phyloP scores from a whole-genome alignment of 2,329 filamentous ascomycete species.

The Pseudocercospora pini-densiflorae region DNA sequence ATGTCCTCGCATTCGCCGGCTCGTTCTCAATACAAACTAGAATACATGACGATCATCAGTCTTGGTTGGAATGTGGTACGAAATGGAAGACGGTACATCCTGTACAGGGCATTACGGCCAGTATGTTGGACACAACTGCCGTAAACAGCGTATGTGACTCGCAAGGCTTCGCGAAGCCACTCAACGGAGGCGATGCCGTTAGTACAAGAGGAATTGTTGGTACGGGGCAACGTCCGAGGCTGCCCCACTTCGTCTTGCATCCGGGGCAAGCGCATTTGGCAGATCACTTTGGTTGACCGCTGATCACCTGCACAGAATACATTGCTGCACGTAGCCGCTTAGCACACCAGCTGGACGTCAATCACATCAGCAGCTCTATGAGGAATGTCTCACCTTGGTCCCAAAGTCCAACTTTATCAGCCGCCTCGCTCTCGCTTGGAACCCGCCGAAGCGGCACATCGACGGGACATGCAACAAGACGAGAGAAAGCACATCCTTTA shows the following conservation, averaged over 20 bases:
- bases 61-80: neutral
- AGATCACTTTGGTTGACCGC: constrained; percentile 5
- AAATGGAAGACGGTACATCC: neutral
- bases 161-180: neutral
- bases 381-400: neutral
- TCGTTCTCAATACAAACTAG: neutral
- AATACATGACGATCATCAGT: neutral
- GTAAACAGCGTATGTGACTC: constrained; percentile 2
- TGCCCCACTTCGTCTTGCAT: neutral
- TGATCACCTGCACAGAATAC: neutral
- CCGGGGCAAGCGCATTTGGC: neutral
- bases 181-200: neutral
- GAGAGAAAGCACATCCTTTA: neutral
- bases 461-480: neutral
- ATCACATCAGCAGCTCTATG: neutral
- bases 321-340: neutral
- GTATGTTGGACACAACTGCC: neutral
- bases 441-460: neutral
- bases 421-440: neutral
- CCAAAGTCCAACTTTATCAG: neutral
- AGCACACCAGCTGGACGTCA: neutral
- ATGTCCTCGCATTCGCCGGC: neutral
- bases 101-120: neutral
- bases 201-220: neutral
- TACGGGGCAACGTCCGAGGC: neutral